Conservation (phyloP, 1,284 basidiomycete species). For the Neonothopanus nambi region DNA sequence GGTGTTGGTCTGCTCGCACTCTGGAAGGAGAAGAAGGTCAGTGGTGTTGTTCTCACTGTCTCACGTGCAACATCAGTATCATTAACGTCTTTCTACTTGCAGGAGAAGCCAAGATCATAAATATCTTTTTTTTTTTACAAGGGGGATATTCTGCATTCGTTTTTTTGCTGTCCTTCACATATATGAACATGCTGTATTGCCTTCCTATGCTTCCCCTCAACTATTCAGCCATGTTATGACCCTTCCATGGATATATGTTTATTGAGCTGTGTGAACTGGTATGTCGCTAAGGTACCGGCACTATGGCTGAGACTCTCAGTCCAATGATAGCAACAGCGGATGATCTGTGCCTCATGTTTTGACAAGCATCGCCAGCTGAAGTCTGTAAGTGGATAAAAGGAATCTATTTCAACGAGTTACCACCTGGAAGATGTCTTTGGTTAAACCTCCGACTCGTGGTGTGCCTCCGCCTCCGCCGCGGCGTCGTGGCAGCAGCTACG, state of each 20-base stretch:
- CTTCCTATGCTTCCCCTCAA: slow-evolving; percentile 12
- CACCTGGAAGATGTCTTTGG: too few relatives aligned
- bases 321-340: too few relatives aligned
- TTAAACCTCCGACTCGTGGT: slow-evolving; percentile 8
- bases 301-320: too few relatives aligned
- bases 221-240: background rate
- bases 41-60: slow-evolving; percentile 21
- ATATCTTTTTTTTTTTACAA: slow-evolving; percentile 21
- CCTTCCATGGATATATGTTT: too few relatives aligned
- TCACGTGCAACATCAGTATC: background rate
- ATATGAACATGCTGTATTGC: slow-evolving; percentile 40
- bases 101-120: slow-evolving; percentile 94
- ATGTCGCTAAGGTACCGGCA: too few relatives aligned
- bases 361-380: too few relatives aligned
- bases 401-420: too few relatives aligned
- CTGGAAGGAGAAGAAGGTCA: slow-evolving; percentile 98
- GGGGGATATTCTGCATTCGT: slow-evolving; percentile 12
- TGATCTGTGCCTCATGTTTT: too few relatives aligned
- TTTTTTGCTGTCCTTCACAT: slow-evolving; percentile 25
- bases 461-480: slow-evolving; percentile 28
- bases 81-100: slow-evolving; percentile 17
- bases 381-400: too few relatives aligned
- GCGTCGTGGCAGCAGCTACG: slow-evolving; percentile 3
- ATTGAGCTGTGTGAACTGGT: too few relatives aligned
- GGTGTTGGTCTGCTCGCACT: slow-evolving; percentile 97